These are phyloP conservation scores for Vaucheria bursata DNA, from an alignment of 352 stramenopile genomes.

Conservation along the genomic window DNA sequence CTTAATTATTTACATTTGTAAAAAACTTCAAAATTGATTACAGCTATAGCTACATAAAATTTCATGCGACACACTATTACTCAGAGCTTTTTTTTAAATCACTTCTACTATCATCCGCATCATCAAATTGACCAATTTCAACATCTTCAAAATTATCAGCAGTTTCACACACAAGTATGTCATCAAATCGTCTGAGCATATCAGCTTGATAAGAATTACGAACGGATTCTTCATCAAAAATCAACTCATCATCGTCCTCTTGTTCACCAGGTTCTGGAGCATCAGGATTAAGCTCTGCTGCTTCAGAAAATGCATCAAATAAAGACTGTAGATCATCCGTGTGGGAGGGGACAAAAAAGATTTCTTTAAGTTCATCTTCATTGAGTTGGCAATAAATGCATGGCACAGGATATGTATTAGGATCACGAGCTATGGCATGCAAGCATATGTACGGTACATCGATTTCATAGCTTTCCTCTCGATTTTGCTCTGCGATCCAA, in stretches of 20 bases:
- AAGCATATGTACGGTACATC: slow-evolving; percentile 48
- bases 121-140: background rate
- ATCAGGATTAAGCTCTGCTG: slow-evolving; percentile 45
- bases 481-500: background rate
- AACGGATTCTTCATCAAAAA: slow-evolving; percentile 23
- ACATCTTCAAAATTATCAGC: background rate
- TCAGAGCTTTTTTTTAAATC: background rate
- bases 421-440: slow-evolving; percentile 45
- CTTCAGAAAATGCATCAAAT: slow-evolving; percentile 44
- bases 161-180: background rate
- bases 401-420: slow-evolving; percentile 30
- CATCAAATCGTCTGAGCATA: background rate
- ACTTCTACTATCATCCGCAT: background rate
- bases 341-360: slow-evolving; percentile 36
- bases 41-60: too few relatives aligned
- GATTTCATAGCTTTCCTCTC: slow-evolving; percentile 14
- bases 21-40: too few relatives aligned
- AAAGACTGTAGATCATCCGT: slow-evolving; percentile 23
- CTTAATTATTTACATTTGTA: too few relatives aligned
- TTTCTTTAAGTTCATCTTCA: slow-evolving; percentile 46
- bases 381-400: slow-evolving; percentile 49
- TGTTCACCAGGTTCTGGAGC: slow-evolving; percentile 17
- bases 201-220: background rate
- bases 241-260: slow-evolving; percentile 32
- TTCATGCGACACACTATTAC: too few relatives aligned